These are phyloP conservation scores for Eimeria sp. DNA, from an alignment of 169 alveolate genomes.

Conservation along the genomic window DNA sequence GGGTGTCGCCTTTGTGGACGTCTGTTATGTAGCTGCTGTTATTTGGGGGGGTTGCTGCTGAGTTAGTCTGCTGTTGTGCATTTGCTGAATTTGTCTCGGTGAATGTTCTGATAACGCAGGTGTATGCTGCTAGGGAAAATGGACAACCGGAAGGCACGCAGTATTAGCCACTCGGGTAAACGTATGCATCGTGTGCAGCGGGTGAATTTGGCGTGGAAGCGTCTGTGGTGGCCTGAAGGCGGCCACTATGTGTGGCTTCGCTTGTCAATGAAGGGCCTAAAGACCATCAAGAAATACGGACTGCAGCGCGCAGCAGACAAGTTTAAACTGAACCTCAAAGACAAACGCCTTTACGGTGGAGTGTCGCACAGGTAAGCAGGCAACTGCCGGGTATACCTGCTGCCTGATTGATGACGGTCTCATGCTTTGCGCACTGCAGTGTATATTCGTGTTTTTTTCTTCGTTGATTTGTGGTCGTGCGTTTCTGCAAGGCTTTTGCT, in stretches of 20 bases:
- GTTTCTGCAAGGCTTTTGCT: not conserved
- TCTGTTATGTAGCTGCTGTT: not conserved
- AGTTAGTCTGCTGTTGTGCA: not conserved
- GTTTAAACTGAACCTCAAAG: slow-evolving; percentile 89
- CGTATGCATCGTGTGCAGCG: slow-evolving; percentile 89
- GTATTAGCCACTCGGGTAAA: slow-evolving; percentile 90
- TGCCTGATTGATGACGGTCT: no score
- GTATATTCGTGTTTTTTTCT: no score
- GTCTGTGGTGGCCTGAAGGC: slow-evolving; percentile 90
- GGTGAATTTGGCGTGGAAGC: slow-evolving; percentile 90
- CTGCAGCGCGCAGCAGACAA: slow-evolving; percentile 90
- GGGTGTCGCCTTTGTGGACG: not conserved
- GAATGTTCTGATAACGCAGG: slow-evolving; percentile 77
- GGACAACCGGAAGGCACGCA: slow-evolving; percentile 92
- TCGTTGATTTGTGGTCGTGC: no score
- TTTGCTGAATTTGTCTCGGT: not conserved
- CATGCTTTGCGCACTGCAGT: no score
- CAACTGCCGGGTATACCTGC: no score
- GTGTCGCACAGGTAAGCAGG: slow-evolving; percentile 73
- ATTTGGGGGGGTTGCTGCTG: not conserved
- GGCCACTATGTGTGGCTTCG: slow-evolving; percentile 89
- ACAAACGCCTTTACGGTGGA: slow-evolving; percentile 91
- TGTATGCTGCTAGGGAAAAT: slow-evolving; percentile 93
- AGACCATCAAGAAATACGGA: slow-evolving; percentile 92
- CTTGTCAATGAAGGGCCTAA: slow-evolving; percentile 91